Evolutionary conservation across 2,329 filamentous ascomycete genomes (phyloP).

Genomic region (Talaromyces sp.): DNA sequence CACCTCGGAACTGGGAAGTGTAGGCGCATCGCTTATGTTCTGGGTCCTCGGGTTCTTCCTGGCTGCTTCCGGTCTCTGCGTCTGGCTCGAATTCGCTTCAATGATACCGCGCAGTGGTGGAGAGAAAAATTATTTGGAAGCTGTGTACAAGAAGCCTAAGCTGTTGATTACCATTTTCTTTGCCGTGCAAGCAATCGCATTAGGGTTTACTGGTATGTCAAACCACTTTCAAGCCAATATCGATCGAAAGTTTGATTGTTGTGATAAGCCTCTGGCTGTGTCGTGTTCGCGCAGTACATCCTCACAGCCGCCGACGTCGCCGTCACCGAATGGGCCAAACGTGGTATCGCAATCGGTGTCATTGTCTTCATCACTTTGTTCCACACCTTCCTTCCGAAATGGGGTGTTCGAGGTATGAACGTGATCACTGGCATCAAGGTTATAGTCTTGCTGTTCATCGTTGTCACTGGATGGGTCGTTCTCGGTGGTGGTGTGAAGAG

Average conservation of each 20-base stretch:
- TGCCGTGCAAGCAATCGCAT: conserved; percentile 47
- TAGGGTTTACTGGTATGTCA: conserved; percentile 43
- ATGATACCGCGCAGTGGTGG: conserved; percentile 49
- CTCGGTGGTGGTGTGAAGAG: conserved; percentile 20
- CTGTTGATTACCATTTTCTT: conserved; percentile 51
- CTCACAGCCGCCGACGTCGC: conserved; percentile 26
- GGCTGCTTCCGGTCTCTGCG: conserved; percentile 48
- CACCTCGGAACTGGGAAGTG: conserved; percentile 55
- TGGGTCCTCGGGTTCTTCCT: conserved; percentile 55
- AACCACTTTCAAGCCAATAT: neutral
- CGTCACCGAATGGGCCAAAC: conserved; percentile 29
- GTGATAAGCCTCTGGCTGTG: conserved; percentile 26
- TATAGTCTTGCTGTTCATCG: conserved; percentile 41
- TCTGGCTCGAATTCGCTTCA: conserved; percentile 50
- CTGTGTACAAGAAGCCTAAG: conserved; percentile 45
- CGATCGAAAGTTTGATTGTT: neutral
- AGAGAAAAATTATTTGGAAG: conserved; percentile 51
- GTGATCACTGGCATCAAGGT: conserved; percentile 48
- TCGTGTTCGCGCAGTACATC: conserved; percentile 30
- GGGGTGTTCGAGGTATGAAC: conserved; percentile 47
- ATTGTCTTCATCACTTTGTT: conserved; percentile 40
- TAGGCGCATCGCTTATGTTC: conserved; percentile 54
- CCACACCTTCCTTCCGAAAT: conserved; percentile 41
- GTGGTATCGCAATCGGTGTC: conserved; percentile 31
- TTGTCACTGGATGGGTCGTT: conserved; percentile 34